phyloP scores from a whole-genome alignment of 306 rosid species.

The Pachyrhizus erosus region DNA sequence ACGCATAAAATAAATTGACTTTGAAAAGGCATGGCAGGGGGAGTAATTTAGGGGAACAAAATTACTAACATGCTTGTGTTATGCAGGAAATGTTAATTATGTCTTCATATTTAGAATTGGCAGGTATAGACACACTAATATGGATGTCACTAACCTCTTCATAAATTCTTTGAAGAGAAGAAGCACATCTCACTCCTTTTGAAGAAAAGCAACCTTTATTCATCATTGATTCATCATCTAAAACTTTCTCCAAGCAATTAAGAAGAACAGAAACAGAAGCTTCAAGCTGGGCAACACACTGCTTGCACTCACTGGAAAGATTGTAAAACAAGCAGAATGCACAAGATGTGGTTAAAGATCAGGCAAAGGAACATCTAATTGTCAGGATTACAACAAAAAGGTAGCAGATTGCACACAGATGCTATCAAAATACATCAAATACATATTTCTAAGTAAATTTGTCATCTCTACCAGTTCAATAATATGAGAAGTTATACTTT shows the following conservation, averaged over 20 bases:
- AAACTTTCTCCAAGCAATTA: conserved; percentile 76
- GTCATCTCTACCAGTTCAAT: conserved; percentile 25
- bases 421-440: conserved; percentile 34
- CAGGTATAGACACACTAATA: conserved; percentile 14
- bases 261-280: conserved; percentile 85
- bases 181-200: conserved; percentile 83
- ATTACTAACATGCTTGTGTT: conserved; percentile 27
- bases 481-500: conserved; percentile 4
- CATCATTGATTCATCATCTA: conserved; percentile 47
- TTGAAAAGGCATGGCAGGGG: conserved; percentile 23
- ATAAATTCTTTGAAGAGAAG: conserved; percentile 74
- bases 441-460: conserved; percentile 8
- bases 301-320: conserved; percentile 72
- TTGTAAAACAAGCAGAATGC: conserved; percentile 30
- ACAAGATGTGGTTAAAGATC: conserved; percentile 15
- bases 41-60: conserved; percentile 15
- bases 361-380: conserved; percentile 10
- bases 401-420: conserved; percentile 21
- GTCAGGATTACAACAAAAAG: conserved; percentile 22
- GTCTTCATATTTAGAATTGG: not conserved
- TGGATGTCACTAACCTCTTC: conserved; percentile 39
- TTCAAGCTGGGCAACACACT: conserved; percentile 68
- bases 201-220: conserved; percentile 64
- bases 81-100: conserved; percentile 14
- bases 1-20: not conserved